Evolutionary conservation across 768 basidiomycete genomes (phyloP).

Genomic region (Boletus barrowsii): DNA sequence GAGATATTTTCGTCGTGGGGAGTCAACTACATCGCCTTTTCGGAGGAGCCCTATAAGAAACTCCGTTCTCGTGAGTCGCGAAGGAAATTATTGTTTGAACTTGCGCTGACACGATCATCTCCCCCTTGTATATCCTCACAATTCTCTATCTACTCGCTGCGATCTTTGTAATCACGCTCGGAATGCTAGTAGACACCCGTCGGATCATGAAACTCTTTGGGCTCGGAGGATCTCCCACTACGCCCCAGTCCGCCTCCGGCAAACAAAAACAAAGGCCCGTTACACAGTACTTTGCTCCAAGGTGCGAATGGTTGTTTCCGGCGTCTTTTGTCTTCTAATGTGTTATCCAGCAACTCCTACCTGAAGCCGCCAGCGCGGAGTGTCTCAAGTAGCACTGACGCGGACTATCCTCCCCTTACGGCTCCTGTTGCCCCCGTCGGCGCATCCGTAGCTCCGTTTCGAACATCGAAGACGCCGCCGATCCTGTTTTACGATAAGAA

Average conservation of each 20-base stretch:
- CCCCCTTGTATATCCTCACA: constrained; percentile 14
- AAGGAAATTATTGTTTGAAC: constrained; percentile 14
- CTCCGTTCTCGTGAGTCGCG: constrained; percentile 9
- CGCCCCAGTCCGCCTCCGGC: constrained; percentile 20
- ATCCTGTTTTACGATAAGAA: constrained; percentile 65
- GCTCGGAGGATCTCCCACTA: constrained; percentile 27
- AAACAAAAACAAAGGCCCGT: constrained; percentile 19
- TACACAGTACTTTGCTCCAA: constrained; percentile 25
- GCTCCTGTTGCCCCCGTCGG: constrained; percentile 29
- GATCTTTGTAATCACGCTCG: constrained; percentile 20
- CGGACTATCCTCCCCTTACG: constrained; percentile 32
- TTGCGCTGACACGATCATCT: constrained; percentile 13
- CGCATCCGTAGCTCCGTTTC: constrained; percentile 30
- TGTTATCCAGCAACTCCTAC: constrained; percentile 8
- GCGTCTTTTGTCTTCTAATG: background rate
- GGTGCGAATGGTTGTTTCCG: constrained; percentile 7
- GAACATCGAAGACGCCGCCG: constrained; percentile 28
- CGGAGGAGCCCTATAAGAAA: constrained; percentile 25
- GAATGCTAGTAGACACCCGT: constrained; percentile 34
- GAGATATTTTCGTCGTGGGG: constrained; percentile 15
- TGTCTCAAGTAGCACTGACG: constrained; percentile 8
- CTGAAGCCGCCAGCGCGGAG: constrained; percentile 12
- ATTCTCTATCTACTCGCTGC: constrained; percentile 26
- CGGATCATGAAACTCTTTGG: constrained; percentile 33
- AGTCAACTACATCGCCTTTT: constrained; percentile 27